Evolutionary conservation across 1,284 basidiomycete species (phyloP).

Genomic region (Inonotus hispidus): DNA sequence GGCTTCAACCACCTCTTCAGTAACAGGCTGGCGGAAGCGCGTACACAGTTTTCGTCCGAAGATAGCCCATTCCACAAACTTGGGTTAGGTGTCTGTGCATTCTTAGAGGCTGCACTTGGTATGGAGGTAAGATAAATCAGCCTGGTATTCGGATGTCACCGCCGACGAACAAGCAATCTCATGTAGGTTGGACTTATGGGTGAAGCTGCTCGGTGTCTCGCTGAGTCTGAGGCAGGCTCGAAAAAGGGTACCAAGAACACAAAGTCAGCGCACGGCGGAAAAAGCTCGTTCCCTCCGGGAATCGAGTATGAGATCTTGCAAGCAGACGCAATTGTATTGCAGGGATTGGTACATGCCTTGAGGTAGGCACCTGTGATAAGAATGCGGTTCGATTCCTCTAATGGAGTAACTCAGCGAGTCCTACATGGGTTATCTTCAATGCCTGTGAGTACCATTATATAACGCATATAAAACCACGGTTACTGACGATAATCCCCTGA

Average conservation of each 20-base stretch:
- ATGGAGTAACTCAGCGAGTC: conserved; percentile 47
- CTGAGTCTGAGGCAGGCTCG: conserved; percentile 53
- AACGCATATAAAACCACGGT: background rate
- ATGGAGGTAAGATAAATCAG: conserved; percentile 54
- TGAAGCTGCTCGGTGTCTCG: conserved; percentile 51
- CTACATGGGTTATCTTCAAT: conserved; percentile 74
- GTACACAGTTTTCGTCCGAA: conserved; percentile 41
- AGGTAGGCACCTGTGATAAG: conserved; percentile 38
- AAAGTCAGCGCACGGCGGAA: conserved; percentile 20
- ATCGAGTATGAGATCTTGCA: conserved; percentile 70
- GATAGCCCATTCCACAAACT: conserved; percentile 65
- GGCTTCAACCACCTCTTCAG: conserved; percentile 67
- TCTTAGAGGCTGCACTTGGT: conserved; percentile 72
- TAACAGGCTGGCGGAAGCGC: conserved; percentile 55
- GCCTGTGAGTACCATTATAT: conserved; percentile 43
- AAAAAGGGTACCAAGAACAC: conserved; percentile 46
- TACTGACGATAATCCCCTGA: conserved; percentile 4
- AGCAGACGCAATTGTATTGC: conserved; percentile 63
- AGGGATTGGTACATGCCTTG: conserved; percentile 63
- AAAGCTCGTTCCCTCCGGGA: conserved; percentile 44
- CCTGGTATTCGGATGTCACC: background rate
- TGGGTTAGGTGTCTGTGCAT: conserved; percentile 66
- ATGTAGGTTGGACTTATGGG: conserved; percentile 44
- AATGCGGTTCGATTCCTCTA: background rate
- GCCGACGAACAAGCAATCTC: background rate